phyloP scores from a whole-genome alignment of 129 eudicot genomes.

The Dittrichia graveolens region DNA sequence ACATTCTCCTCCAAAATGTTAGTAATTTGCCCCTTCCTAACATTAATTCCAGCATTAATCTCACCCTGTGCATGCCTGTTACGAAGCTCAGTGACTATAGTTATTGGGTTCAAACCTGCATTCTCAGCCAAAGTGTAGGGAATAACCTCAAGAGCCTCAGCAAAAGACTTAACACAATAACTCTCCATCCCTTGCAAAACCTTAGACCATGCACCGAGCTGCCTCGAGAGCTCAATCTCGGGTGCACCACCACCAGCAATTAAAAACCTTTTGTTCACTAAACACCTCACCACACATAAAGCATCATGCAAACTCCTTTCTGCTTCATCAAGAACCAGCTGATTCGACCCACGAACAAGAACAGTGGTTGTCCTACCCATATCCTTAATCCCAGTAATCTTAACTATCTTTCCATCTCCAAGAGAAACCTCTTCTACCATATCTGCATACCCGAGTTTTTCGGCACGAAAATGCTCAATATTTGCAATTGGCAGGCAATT shows the following conservation, averaged over 20 bases:
- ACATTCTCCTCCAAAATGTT: constrained; percentile 95
- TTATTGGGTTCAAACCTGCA: constrained; percentile 90
- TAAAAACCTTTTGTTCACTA: constrained; percentile 83
- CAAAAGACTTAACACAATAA: constrained; percentile 76
- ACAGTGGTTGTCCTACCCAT: constrained; percentile 93
- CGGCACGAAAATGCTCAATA: constrained; percentile 85
- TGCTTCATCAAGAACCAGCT: constrained; percentile 87
- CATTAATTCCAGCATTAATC: constrained; percentile 88
- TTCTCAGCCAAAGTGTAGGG: constrained; percentile 94
- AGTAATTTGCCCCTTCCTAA: constrained; percentile 94
- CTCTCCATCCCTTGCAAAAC: constrained; percentile 90
- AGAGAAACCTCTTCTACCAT: constrained; percentile 80
- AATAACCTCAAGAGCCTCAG: constrained; percentile 87
- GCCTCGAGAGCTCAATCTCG: constrained; percentile 89
- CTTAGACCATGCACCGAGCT: constrained; percentile 93
- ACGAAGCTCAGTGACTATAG: constrained; percentile 89
- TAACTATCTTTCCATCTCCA: constrained; percentile 90
- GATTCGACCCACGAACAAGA: constrained; percentile 85
- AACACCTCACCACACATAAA: constrained; percentile 86
- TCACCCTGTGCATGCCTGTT: constrained; percentile 98
- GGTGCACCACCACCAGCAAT: constrained; percentile 99
- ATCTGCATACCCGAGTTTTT: constrained; percentile 86
- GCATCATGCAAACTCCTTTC: constrained; percentile 99
- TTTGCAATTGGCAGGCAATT: constrained; percentile 87
- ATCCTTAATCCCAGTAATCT: constrained; percentile 86